Base-by-base conservation (phyloP, 2,329 filamentous ascomycete species). In the Dothiorella sarmentorum region DNA sequence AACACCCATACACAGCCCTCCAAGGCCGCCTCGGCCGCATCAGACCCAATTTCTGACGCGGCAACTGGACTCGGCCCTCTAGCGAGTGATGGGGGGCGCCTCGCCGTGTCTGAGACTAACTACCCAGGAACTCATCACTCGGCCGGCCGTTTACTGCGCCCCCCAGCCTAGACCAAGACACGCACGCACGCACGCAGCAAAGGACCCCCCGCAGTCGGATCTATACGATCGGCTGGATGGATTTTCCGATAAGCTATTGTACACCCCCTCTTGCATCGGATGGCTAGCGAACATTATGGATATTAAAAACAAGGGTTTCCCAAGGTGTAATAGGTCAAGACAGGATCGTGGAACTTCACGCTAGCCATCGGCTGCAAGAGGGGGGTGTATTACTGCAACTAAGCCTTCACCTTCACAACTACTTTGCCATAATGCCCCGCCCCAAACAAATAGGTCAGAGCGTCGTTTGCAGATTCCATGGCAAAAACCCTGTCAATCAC, bases 401-500 rank as follows among this genome's bases (percentile, higher is more conserved):
- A 62, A 26, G 56, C 65, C 58, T 69, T 71, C 7, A 73, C 68
- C 42, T 58, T 66, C 22, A 74, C 55, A 13, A 73, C 69, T 9
- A 73, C 71, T 64, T 74, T 73, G 11, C 71, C 75, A 62, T 76
- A 76, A 61, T 78, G 75, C 1, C 65, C 63, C 10, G 69, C 69
- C 18, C 65, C 68, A 61, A 61, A 70, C 49, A 72, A 61, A 60
- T 72, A 71, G 61, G 69, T 62, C 33, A 72, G 56, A 31, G 62
- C 69, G 6, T 71, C 67, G 56, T 67, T 67, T 3, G 67, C 65
- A 49, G 69, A 62, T 31, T 67, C 67, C 44, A 77, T 76, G 22
- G 60, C 62, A 61, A 76, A 77, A 10, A 73, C 68, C 45, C 65
- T 67, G 59, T 77, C 75, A 1, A 78, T 68, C 2, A 77, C 72